Evolutionary conservation across 768 basidiomycete species (phyloP).

Genomic region (Boletus rubroflammeus): DNA sequence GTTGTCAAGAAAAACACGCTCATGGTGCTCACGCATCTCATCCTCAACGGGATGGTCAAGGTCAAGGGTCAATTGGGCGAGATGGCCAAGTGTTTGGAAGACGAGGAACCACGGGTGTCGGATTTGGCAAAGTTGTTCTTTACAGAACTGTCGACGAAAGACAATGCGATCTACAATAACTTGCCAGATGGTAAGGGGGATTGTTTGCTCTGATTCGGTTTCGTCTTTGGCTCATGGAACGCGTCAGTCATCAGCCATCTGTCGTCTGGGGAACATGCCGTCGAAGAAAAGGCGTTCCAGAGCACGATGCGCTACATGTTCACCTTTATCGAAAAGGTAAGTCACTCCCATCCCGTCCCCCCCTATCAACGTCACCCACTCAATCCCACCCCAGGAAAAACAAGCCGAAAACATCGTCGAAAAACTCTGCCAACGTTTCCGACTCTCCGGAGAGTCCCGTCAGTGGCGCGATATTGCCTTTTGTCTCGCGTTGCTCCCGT

Average conservation of each 20-base stretch:
- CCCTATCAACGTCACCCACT: not conserved
- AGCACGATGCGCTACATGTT: slow-evolving; percentile 95
- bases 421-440: slow-evolving; percentile 95
- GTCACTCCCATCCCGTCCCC: slow-evolving; percentile 3
- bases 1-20: slow-evolving; percentile 99
- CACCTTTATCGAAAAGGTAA: slow-evolving; percentile 91
- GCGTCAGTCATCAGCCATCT: slow-evolving; percentile 86
- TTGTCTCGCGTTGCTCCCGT: slow-evolving; percentile 90
- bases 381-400: slow-evolving; percentile 66
- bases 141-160: slow-evolving; percentile 91
- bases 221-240: slow-evolving; percentile 3
- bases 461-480: slow-evolving; percentile 99
- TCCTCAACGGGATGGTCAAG: slow-evolving; percentile 99
- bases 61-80: slow-evolving; percentile 99
- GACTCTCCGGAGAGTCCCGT: slow-evolving; percentile 78
- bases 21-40: slow-evolving; percentile 96
- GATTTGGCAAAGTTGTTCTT: slow-evolving; percentile 99
- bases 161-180: slow-evolving; percentile 99
- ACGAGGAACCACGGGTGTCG: slow-evolving; percentile 78
- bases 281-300: slow-evolving; percentile 90
- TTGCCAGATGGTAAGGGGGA: slow-evolving; percentile 77
- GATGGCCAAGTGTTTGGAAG: slow-evolving; percentile 99
- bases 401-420: slow-evolving; percentile 98
- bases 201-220: not conserved
- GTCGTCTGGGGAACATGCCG: slow-evolving; percentile 84